Conservation (phyloP, 352 stramenopile species). For the Globisporangium cylindrosporum region DNA sequence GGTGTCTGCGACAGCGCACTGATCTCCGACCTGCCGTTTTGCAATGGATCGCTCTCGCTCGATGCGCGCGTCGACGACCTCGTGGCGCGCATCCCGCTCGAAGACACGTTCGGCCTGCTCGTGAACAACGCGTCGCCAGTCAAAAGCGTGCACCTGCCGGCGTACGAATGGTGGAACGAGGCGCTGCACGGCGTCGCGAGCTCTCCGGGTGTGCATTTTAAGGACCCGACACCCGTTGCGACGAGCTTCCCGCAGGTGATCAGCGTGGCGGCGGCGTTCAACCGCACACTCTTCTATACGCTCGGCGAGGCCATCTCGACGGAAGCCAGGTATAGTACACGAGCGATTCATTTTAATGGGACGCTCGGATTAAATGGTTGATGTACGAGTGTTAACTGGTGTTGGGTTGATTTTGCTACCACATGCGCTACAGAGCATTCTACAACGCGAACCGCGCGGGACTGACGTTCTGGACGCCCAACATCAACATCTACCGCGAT, state of each 20-base stretch:
- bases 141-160: conserved; percentile 34
- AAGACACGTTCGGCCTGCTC: conserved; percentile 69
- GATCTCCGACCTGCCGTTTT: conserved; percentile 61
- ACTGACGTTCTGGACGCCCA: conserved; percentile 92
- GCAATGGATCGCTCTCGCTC: conserved; percentile 46
- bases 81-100: conserved; percentile 53
- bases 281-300: conserved; percentile 76
- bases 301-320: conserved; percentile 81
- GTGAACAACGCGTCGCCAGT: conserved; percentile 53
- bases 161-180: conserved; percentile 90
- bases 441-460: conserved; percentile 74
- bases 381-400: no score
- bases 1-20: conserved; percentile 48
- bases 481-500: conserved; percentile 93
- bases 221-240: conserved; percentile 46
- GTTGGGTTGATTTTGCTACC: background rate
- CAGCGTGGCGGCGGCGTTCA: conserved; percentile 79
- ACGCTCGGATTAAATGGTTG: no score
- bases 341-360: no score
- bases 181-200: conserved; percentile 59
- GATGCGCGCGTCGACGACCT: conserved; percentile 66
- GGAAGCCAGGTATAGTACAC: conserved; percentile 43
- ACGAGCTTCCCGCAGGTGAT: conserved; percentile 90
- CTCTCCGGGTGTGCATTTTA: conserved; percentile 67
- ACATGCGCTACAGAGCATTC: conserved; percentile 35